Conservation (phyloP, 2,329 filamentous ascomycete genomes). For the Xylariaceae sp. region DNA sequence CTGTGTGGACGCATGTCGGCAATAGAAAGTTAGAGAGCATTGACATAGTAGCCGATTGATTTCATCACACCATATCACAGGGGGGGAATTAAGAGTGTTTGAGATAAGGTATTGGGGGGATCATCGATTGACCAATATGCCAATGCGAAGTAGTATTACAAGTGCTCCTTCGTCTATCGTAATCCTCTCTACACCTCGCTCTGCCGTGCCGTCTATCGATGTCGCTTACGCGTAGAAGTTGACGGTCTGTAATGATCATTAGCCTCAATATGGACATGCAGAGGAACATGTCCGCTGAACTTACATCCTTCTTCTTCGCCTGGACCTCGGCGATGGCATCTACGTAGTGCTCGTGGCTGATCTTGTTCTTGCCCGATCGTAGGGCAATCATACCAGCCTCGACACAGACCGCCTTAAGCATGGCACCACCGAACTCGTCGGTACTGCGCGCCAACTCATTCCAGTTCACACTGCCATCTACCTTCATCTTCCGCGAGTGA, state of each 20-base stretch:
- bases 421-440: conserved; percentile 96
- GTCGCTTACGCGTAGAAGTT: conserved; percentile 38
- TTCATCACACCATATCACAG: too few species aligned
- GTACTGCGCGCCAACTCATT: conserved; percentile 91
- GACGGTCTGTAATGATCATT: conserved; percentile 42
- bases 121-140: neutral
- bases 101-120: too few species aligned
- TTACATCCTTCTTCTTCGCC: conserved; percentile 87
- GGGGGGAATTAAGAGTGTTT: too few species aligned
- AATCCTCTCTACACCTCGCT: conserved; percentile 15
- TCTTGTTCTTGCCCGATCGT: conserved; percentile 90
- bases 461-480: conserved; percentile 93
- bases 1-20: too few species aligned
- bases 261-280: conserved; percentile 12
- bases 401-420: conserved; percentile 97
- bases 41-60: too few species aligned
- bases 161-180: conserved; percentile 16
- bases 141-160: conserved; percentile 21
- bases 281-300: conserved; percentile 22
- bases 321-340: conserved; percentile 97
- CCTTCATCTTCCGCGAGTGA: conserved; percentile 97
- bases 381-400: conserved; percentile 99
- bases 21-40: too few species aligned
- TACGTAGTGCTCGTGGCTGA: conserved; percentile 97
- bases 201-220: conserved; percentile 6